A percentile compares a stretch with the other conserved stretches of the same genome.
Evolutionary conservation across 345 rosid species (phyloP).

Genomic region (Nephelium lappaceum): DNA sequence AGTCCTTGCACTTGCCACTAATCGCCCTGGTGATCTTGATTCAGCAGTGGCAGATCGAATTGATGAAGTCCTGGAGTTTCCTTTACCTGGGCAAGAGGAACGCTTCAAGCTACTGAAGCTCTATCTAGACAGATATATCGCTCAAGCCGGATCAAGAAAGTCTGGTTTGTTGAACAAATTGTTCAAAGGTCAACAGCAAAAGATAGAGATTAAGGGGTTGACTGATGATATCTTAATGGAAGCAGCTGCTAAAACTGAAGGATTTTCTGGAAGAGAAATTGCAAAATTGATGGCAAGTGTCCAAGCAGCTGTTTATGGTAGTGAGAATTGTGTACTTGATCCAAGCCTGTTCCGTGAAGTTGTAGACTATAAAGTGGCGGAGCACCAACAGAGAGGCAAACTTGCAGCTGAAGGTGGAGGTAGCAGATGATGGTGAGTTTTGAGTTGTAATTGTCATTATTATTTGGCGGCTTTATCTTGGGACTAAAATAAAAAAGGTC

Average conservation of each 20-base stretch:
- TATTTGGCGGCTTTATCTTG: background rate
- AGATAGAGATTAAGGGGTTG: slow-evolving; percentile 79
- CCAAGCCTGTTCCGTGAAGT: slow-evolving; percentile 78
- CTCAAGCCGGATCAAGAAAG: slow-evolving; percentile 64
- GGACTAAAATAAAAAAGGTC: background rate
- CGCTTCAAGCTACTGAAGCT: slow-evolving; percentile 86
- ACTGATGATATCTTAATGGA: slow-evolving; percentile 75
- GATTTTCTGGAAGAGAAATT: slow-evolving; percentile 91
- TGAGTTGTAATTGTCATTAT: background rate
- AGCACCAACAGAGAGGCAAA: slow-evolving; percentile 86
- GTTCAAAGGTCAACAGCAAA: slow-evolving; percentile 58
- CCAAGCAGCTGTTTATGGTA: slow-evolving; percentile 95
- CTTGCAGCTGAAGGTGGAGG: slow-evolving; percentile 45
- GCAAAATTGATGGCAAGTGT: slow-evolving; percentile 93
- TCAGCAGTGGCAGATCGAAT: slow-evolving; percentile 92
- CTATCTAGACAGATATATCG: slow-evolving; percentile 83
- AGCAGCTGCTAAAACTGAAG: slow-evolving; percentile 82
- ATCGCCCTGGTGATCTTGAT: slow-evolving; percentile 98
- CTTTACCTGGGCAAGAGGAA: slow-evolving; percentile 82
- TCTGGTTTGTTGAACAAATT: slow-evolving; percentile 51
- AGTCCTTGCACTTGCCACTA: slow-evolving; percentile 94
- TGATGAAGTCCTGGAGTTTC: slow-evolving; percentile 91
- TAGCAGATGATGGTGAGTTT: slow-evolving; percentile 10
- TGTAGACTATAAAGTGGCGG: slow-evolving; percentile 90
- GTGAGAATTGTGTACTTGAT: slow-evolving; percentile 73